phyloP scores from a whole-genome alignment of 371 early-diverging fungal species.

The Apophysomyces sp. region DNA sequence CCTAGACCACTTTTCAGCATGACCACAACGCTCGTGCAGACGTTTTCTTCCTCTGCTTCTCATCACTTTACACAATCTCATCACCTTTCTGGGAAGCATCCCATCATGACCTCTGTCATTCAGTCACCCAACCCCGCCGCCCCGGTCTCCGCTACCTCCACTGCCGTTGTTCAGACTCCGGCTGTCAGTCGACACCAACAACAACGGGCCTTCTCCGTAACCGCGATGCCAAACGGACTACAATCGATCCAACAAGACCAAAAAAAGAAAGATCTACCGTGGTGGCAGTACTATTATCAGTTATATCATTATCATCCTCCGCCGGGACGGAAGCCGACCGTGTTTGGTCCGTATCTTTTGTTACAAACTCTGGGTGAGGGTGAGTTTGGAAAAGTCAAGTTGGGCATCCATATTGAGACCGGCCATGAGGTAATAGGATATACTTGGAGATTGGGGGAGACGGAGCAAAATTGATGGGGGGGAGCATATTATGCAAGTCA shows the following conservation, averaged over 20 bases:
- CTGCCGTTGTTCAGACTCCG: neutral
- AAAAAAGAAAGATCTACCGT: slow-evolving; percentile 35
- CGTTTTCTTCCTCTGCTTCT: slow-evolving; percentile 4
- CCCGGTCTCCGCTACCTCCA: neutral
- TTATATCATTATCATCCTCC: slow-evolving; percentile 45
- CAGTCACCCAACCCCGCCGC: neutral
- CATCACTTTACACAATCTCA: slow-evolving; percentile 4
- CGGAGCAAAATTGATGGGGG: neutral
- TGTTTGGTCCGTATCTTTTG: slow-evolving; percentile 93
- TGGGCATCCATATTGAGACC: slow-evolving; percentile 89
- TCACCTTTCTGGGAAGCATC: neutral
- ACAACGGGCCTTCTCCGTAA: slow-evolving; percentile 45
- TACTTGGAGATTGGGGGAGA: neutral
- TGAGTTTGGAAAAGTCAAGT: slow-evolving; percentile 98
- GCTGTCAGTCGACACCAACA: slow-evolving; percentile 12
- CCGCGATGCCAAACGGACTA: slow-evolving; percentile 39
- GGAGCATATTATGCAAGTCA: neutral
- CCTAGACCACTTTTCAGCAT: slow-evolving; percentile 3
- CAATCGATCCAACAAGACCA: slow-evolving; percentile 31
- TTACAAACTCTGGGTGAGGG: slow-evolving; percentile 98
- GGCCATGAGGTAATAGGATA: slow-evolving; percentile 81
- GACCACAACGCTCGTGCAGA: slow-evolving; percentile 4
- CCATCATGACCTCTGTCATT: slow-evolving; percentile 4
- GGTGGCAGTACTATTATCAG: slow-evolving; percentile 50
- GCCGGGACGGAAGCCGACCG: slow-evolving; percentile 48